Conservation (phyloP, 495 filamentous ascomycete species). For the Lepraria neglecta region DNA sequence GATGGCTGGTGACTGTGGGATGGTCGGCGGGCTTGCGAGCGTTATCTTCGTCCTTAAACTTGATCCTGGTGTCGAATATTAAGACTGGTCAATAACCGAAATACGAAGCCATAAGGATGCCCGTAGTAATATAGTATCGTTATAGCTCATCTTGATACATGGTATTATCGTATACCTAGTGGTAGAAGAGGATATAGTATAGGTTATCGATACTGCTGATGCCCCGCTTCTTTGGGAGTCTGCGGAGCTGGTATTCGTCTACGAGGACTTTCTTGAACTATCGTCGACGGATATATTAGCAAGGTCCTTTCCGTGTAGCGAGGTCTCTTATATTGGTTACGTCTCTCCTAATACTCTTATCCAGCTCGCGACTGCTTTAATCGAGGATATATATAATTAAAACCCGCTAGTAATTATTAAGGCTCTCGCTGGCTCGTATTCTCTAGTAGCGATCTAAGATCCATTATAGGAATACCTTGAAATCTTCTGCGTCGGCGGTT, state of each 20-base stretch:
- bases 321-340: too few species aligned
- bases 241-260: not conserved
- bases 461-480: not conserved
- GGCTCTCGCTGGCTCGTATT: not conserved
- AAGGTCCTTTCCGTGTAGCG: not conserved
- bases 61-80: not conserved
- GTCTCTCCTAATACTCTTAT: not conserved
- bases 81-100: not conserved
- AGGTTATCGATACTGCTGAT: not conserved
- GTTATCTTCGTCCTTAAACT: not conserved
- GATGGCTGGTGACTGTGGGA: not conserved
- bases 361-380: not conserved
- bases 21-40: slow-evolving; percentile 6
- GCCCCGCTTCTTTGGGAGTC: not conserved
- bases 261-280: not conserved
- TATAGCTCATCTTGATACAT: not conserved
- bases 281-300: not conserved
- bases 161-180: not conserved
- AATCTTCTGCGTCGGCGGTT: not conserved
- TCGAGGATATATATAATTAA: not conserved
- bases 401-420: not conserved
- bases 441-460: too few species aligned
- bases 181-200: not conserved
- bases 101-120: not conserved
- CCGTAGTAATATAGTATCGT: not conserved